Percentiles rank a stretch among this genome's conserved stretches.
These are phyloP conservation scores for Tuber aestivum DNA, from an alignment of 495 filamentous ascomycete species.

Conservation along the genomic window DNA sequence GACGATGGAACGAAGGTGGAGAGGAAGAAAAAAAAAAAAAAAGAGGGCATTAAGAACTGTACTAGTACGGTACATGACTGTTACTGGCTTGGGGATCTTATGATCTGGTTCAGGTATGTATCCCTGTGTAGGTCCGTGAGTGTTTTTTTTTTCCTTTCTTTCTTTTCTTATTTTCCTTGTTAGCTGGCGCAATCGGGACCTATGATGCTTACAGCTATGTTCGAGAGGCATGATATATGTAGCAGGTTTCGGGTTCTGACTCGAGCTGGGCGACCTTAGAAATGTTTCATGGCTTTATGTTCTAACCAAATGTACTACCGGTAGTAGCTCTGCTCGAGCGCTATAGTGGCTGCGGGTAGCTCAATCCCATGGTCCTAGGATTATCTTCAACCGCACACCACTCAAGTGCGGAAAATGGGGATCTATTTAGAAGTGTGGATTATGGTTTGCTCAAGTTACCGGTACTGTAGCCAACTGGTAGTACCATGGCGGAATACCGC, in stretches of 20 bases:
- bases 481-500: neutral
- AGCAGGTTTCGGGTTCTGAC: neutral
- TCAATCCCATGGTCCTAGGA: neutral
- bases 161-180: neutral
- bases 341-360: neutral
- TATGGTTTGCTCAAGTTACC: neutral
- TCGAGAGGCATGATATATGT: neutral
- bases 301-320: neutral
- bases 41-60: neutral
- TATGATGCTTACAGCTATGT: neutral
- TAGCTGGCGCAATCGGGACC: neutral
- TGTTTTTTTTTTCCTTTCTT: neutral
- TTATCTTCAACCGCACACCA: neutral
- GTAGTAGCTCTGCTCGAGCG: neutral
- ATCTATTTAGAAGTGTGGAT: neutral
- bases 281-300: neutral
- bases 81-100: neutral
- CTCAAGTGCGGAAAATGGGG: neutral
- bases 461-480: neutral
- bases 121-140: neutral
- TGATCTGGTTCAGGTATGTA: neutral
- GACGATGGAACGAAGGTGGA: neutral
- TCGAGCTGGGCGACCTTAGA: neutral
- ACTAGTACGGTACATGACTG: neutral
- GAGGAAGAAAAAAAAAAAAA: neutral